Evolutionary conservation across 148 eudicot genomes (phyloP).

Genomic region (Beta vulgaris): DNA sequence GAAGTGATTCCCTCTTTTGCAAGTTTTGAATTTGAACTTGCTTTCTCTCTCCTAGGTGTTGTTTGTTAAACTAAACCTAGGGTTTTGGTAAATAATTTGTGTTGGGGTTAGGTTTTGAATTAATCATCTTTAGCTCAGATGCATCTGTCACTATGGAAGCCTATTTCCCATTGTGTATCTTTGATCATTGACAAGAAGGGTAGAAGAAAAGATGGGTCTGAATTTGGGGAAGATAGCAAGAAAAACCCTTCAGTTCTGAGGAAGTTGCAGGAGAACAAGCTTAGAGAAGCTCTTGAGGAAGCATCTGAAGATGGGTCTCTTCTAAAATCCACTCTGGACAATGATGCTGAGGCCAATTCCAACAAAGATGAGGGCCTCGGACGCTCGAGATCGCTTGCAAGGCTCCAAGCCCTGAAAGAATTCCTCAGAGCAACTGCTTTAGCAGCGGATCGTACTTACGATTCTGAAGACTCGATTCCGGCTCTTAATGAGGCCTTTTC

Average conservation of each 20-base stretch:
- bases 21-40: slow-evolving; percentile 40
- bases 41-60: slow-evolving; percentile 20
- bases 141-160: slow-evolving; percentile 98
- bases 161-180: slow-evolving; percentile 79
- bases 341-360: slow-evolving; percentile 42
- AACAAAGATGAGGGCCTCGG: slow-evolving; percentile 69
- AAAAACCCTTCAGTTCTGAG: slow-evolving; percentile 54
- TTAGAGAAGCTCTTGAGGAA: slow-evolving; percentile 89
- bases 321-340: slow-evolving; percentile 57
- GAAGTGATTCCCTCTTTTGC: slow-evolving; percentile 27
- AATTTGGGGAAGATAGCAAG: slow-evolving; percentile 42
- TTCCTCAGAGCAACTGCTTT: slow-evolving; percentile 89
- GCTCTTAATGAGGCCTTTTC: slow-evolving; percentile 57
- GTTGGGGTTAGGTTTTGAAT: background rate
- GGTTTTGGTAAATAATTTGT: too few species aligned
- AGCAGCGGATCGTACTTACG: slow-evolving; percentile 70
- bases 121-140: slow-evolving; percentile 36
- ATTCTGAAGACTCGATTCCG: slow-evolving; percentile 67
- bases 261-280: slow-evolving; percentile 70
- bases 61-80: slow-evolving; percentile 26
- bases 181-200: slow-evolving; percentile 70
- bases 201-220: slow-evolving; percentile 62
- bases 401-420: slow-evolving; percentile 73
- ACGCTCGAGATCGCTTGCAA: slow-evolving; percentile 73
- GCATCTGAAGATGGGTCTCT: slow-evolving; percentile 97